Evolutionary conservation across 805 yeast genomes (phyloP).

Genomic region (Ogataea ganodermae): DNA sequence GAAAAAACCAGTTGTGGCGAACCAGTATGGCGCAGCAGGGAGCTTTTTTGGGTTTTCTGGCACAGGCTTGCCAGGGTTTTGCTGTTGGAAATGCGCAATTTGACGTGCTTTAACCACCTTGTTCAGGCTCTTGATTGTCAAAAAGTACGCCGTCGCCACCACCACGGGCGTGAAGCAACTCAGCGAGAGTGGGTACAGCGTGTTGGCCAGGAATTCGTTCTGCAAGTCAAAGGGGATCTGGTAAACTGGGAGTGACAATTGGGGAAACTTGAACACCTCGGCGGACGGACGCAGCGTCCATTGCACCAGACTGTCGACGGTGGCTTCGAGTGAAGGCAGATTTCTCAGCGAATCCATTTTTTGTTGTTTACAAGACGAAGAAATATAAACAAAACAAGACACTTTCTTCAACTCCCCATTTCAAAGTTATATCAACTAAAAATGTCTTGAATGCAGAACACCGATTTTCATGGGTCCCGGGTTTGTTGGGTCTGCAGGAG

Average conservation of each 20-base stretch:
- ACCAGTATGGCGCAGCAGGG: slow-evolving; percentile 53
- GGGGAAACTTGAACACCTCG: slow-evolving; percentile 32
- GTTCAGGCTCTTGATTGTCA: slow-evolving; percentile 57
- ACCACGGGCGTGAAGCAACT: slow-evolving; percentile 55
- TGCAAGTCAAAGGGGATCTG: slow-evolving; percentile 30
- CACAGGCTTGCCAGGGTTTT: slow-evolving; percentile 30
- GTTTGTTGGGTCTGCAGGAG: background rate
- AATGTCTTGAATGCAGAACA: background rate
- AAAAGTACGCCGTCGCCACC: slow-evolving; percentile 59
- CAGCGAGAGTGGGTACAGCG: slow-evolving; percentile 45
- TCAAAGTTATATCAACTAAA: background rate
- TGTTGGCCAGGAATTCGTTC: slow-evolving; percentile 28
- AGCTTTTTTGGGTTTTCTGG: slow-evolving; percentile 37
- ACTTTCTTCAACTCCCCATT: no score
- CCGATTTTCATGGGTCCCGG: background rate
- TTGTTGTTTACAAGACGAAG: background rate
- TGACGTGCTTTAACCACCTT: slow-evolving; percentile 50
- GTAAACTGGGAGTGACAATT: slow-evolving; percentile 26
- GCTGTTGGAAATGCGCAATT: slow-evolving; percentile 32
- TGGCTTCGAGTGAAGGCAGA: slow-evolving; percentile 13
- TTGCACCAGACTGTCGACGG: slow-evolving; percentile 20
- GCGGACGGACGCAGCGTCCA: slow-evolving; percentile 29
- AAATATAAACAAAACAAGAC: no score
- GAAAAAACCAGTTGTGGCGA: slow-evolving; percentile 49
- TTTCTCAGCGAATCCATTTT: slow-evolving; percentile 8